Evolutionary conservation across 2,329 filamentous ascomycete genomes (phyloP).

Genomic region (Davidsoniella australis): DNA sequence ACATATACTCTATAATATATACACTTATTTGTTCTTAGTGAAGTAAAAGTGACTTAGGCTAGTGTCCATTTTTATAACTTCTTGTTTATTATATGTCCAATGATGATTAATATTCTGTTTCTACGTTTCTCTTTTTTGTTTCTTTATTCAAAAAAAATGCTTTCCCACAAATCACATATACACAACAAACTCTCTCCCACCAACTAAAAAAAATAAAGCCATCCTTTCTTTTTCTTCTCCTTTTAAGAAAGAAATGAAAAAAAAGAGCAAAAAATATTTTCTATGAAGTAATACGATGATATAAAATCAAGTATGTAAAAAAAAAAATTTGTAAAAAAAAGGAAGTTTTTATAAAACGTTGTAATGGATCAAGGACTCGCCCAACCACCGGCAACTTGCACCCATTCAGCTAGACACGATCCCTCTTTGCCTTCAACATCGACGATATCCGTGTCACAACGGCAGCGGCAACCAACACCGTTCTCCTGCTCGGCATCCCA

Average conservation of each 20-base stretch:
- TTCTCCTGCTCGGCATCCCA: slow-evolving; percentile 84
- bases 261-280: background rate
- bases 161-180: background rate
- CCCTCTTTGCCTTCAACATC: slow-evolving; percentile 97
- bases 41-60: no score
- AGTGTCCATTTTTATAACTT: no score
- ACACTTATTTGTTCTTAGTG: background rate
- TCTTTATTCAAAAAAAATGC: background rate
- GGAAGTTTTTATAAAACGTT: background rate
- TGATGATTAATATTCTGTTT: background rate
- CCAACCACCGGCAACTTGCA: slow-evolving; percentile 92
- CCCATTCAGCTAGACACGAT: slow-evolving; percentile 89
- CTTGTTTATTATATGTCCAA: background rate
- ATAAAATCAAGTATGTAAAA: background rate
- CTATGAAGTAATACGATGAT: background rate
- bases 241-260: background rate
- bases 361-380: slow-evolving; percentile 24
- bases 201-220: background rate
- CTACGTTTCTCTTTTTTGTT: background rate
- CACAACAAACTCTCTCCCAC: background rate
- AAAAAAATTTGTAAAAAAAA: slow-evolving; percentile 4
- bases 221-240: background rate
- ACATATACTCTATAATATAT: no score
- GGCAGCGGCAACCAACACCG: slow-evolving; percentile 88
- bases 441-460: slow-evolving; percentile 91